Base-by-base conservation (phyloP, 306 rosid species). In the Aeschynomene evenia region DNA sequence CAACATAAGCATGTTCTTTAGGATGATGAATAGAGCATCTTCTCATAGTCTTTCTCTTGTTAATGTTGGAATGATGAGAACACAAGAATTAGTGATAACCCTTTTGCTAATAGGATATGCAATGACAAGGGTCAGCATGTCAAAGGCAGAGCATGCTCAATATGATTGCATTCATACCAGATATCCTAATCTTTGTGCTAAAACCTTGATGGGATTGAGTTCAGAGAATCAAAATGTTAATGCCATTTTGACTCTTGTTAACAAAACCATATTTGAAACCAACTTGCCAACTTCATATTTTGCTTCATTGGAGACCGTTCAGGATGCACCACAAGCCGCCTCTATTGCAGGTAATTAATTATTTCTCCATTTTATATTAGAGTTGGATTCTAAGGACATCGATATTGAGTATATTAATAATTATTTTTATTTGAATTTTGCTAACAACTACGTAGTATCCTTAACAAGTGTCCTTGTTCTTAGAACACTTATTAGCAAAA, bases 201-300 rank as follows among this genome's bases (percentile, higher is more conserved):
- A 82, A 79, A 79, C 81, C 63, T 40, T 85, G 79, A 60, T 24
- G 67, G 74, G 52, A 13, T 31, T 70, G 65, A 51, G 62, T 16
- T 62, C 79, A 13, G 77, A 61, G 7, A 63, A 71, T 22, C 72
- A 75, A 13, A 63, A 33, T 66, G 39, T 8, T 62, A 63, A 77
- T 24, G 31, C 79, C 36, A 48, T 82, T 31, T 59, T 54, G 62
- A 42, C 72, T 28, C 85, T 85, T 43, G 63, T 80, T 19, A 70
- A 71, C 70, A 77, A 77, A 59, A 63, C 83, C 45, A 58, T 85
- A 26, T 63, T 10, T 16, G 85, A 82, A 67, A 73, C 89, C 70
- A 77, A 11, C 55, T 66, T 77, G 48, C 50, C 75, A 12, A 15
- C 29, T 34, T 59, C 76, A 21, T 61, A 71, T 31, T 52, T 72